Base-by-base conservation (phyloP, 2,329 filamentous ascomycete species). In the Aspergillus sp. region DNA sequence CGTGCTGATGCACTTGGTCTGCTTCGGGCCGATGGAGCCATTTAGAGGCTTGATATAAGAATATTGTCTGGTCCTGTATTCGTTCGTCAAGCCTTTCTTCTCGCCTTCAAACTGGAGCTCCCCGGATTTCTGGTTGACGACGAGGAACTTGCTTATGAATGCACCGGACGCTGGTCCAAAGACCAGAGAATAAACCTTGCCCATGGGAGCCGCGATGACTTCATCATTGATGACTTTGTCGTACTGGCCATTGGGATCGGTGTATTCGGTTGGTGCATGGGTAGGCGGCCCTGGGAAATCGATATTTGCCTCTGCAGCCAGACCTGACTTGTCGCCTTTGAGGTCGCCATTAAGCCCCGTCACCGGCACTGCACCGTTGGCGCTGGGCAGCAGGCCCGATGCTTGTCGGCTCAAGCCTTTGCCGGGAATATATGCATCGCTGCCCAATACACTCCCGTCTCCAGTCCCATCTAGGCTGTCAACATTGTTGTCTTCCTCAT, bases 11-110 rank as follows among this genome's bases (percentile, higher is more conserved):
- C 91, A 98, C 53, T 93, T 95, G 8, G 91, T 98, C 63, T 94
- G 85, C 55, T 75, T 91, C 1, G 91, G 91, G 0, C 91, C 91
- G 43, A 98, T 89, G 1, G 84, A 71, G 2, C 71, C 83, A 47
- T 79, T 74, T 2, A 98, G 66, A 2, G 91, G 91, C 57, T 95
- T 96, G 62, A 93, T 93, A 56, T 95, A 98, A 1, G 78, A 80
- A 55, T 81, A 94, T 13, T 67, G 76, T 28, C 88, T 75, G 3
- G 73, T 72, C 54, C 79, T 83, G 60, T 80, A 83, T 12, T 93
- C 85, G 29, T 76, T 73, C 3, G 75, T 75, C 15, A 93, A 61
- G 1, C 83, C 86, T 48, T 80, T 82, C 52, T 86, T 85, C 45
- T 93, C 86, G 34, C 75, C 71, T 28, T 89, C 82, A 62, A 93